These are phyloP conservation scores for Penicillium macrosclerotiorum DNA, from an alignment of 495 filamentous ascomycete genomes.

Conservation along the genomic window DNA sequence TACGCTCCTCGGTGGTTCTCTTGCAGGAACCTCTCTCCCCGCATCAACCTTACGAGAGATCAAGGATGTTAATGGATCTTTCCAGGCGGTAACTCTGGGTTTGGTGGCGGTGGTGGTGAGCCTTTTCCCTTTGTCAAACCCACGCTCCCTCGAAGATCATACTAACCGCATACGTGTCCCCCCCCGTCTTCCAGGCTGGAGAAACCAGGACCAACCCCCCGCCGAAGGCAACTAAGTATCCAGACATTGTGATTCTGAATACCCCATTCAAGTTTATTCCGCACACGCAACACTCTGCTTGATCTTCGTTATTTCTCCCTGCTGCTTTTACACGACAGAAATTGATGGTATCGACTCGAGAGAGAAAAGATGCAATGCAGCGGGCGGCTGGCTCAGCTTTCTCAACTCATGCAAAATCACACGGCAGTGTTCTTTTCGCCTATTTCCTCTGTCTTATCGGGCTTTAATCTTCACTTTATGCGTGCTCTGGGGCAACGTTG, in stretches of 20 bases:
- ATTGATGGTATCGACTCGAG: conserved; percentile 10
- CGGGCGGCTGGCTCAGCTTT: too few species aligned
- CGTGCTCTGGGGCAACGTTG: conserved; percentile 1
- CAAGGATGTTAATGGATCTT: not conserved
- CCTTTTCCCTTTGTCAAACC: not conserved
- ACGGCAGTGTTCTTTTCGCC: conserved; percentile 5
- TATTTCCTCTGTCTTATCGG: not conserved
- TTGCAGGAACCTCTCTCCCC: too few species aligned
- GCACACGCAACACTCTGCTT: conserved; percentile 5
- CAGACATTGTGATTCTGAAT: conserved; percentile 3
- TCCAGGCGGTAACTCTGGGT: conserved; percentile 32
- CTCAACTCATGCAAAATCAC: conserved; percentile 1
- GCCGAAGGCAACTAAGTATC: conserved; percentile 23
- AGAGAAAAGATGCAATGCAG: conserved; percentile 13
- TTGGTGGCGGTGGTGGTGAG: conserved; percentile 38
- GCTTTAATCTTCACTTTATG: conserved; percentile 3
- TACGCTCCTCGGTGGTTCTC: too few species aligned
- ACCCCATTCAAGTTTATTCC: conserved; percentile 14
- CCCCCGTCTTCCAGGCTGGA: conserved; percentile 32
- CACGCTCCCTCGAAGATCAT: not conserved
- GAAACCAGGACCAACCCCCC: conserved; percentile 26
- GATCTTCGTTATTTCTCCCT: too few species aligned
- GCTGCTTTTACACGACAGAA: conserved; percentile 8
- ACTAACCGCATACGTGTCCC: conserved; percentile 1
- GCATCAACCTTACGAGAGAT: too few species aligned